These are phyloP conservation scores for Termitomyces sp. DNA, from an alignment of 768 basidiomycete species.

Conservation along the genomic window DNA sequence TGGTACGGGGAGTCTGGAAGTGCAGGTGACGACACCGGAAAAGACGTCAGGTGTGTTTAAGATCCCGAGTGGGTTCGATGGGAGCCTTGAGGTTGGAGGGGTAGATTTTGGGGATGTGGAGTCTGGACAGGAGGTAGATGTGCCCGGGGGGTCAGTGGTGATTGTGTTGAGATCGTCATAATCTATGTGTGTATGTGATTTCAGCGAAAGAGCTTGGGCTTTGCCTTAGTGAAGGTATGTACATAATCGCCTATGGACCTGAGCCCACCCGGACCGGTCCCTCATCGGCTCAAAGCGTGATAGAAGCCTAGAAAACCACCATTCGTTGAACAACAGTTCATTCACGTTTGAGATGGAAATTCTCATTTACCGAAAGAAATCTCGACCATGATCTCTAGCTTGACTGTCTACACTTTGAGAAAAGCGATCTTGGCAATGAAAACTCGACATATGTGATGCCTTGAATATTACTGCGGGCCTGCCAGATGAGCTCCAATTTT, in stretches of 20 bases:
- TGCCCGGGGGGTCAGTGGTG: neutral
- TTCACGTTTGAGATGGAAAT: no score
- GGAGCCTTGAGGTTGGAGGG: slow-evolving; percentile 25
- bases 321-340: no score
- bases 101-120: slow-evolving; percentile 10
- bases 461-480: neutral
- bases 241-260: no score
- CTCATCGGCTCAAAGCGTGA: no score
- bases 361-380: no score
- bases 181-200: no score
- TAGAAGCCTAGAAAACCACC: no score
- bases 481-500: neutral
- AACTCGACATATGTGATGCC: neutral
- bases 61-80: slow-evolving; percentile 28
- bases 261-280: no score
- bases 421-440: neutral
- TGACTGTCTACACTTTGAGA: neutral
- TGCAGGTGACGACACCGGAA: slow-evolving; percentile 26
- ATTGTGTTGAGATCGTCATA: neutral
- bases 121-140: slow-evolving; percentile 4
- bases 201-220: no score
- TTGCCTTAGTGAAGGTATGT: no score
- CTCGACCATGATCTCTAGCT: no score
- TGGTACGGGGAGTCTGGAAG: slow-evolving; percentile 6
- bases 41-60: slow-evolving; percentile 21